Percentiles rank a stretch among this genome's conserved stretches.
phyloP scores from a whole-genome alignment of 2,329 filamentous ascomycete species.

The Arthrobotrys iridis region DNA sequence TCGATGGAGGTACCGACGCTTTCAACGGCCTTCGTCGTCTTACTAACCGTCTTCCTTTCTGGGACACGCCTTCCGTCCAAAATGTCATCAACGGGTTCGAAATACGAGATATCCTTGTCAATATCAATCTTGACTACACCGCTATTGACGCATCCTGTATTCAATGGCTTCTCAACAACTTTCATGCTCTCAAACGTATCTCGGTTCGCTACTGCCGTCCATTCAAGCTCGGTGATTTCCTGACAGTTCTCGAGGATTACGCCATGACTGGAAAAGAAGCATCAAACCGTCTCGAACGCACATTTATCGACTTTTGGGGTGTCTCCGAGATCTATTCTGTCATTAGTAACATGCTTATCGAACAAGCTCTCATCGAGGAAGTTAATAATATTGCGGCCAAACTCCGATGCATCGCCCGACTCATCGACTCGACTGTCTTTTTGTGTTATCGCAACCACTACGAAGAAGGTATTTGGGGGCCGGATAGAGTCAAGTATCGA shows the following conservation, averaged over 20 bases:
- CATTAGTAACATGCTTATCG: slow-evolving; percentile 17
- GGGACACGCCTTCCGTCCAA: slow-evolving; percentile 16
- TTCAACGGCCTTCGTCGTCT: slow-evolving; percentile 41
- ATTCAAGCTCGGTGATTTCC: slow-evolving; percentile 13
- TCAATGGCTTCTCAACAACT: slow-evolving; percentile 8
- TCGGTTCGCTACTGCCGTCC: slow-evolving; percentile 30
- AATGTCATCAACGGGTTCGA: slow-evolving; percentile 6
- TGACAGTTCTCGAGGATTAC: slow-evolving; percentile 9
- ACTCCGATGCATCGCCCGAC: slow-evolving; percentile 21
- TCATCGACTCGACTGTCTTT: slow-evolving; percentile 41
- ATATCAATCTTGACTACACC: slow-evolving; percentile 27
- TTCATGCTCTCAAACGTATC: slow-evolving; percentile 4
- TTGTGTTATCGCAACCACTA: slow-evolving; percentile 40
- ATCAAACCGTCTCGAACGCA: slow-evolving; percentile 6
- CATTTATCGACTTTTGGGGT: slow-evolving; percentile 37
- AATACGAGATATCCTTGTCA: not conserved
- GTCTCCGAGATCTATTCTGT: slow-evolving; percentile 32
- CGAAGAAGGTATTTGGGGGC: not conserved
- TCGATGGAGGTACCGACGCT: slow-evolving; percentile 22
- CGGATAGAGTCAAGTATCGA: not conserved
- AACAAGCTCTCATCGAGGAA: slow-evolving; percentile 2
- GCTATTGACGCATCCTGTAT: slow-evolving; percentile 4
- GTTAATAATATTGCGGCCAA: slow-evolving; percentile 11
- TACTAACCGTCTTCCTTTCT: slow-evolving; percentile 24
- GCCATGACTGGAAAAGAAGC: not conserved